These are phyloP conservation scores for Sporothrix globosa DNA, from an alignment of 2,329 filamentous ascomycete species.

Conservation along the genomic window DNA sequence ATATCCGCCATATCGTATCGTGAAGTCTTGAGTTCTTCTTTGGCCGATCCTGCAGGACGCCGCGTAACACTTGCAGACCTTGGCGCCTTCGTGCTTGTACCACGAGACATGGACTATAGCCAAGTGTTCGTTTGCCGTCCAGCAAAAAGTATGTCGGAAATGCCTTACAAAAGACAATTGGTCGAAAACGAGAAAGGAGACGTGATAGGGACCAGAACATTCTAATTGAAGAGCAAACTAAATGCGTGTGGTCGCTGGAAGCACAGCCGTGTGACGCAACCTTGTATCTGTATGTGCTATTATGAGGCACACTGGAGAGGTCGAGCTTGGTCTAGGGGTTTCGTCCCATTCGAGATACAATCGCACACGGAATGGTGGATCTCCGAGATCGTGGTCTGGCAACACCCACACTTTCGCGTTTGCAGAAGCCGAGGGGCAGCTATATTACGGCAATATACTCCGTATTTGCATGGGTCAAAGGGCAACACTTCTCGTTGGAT, in stretches of 20 bases:
- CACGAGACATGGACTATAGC: not conserved
- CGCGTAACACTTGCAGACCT: constrained; percentile 27
- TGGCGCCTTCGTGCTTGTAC: not conserved
- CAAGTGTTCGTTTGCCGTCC: not conserved
- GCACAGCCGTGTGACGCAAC: not conserved
- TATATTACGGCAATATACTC: constrained; percentile 11
- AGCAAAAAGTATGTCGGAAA: not conserved
- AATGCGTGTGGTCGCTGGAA: not conserved
- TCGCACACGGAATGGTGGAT: constrained; percentile 21
- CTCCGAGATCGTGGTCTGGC: constrained; percentile 26
- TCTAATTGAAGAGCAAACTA: not conserved
- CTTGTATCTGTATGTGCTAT: too few relatives aligned
- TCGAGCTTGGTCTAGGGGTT: not conserved
- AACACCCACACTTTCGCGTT: constrained; percentile 19
- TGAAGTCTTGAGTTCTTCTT: constrained; percentile 11
- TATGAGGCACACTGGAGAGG: not conserved
- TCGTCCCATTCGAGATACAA: constrained; percentile 19
- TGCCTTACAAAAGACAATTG: not conserved
- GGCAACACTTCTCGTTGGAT: not conserved
- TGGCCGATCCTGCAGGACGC: constrained; percentile 31
- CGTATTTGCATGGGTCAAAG: not conserved
- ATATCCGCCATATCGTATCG: not conserved
- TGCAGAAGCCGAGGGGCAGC: constrained; percentile 12
- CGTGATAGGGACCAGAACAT: not conserved
- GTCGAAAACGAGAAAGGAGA: not conserved